These are phyloP conservation scores for Metschnikowia similis DNA, from an alignment of 805 yeast genomes.

Conservation along the genomic window DNA sequence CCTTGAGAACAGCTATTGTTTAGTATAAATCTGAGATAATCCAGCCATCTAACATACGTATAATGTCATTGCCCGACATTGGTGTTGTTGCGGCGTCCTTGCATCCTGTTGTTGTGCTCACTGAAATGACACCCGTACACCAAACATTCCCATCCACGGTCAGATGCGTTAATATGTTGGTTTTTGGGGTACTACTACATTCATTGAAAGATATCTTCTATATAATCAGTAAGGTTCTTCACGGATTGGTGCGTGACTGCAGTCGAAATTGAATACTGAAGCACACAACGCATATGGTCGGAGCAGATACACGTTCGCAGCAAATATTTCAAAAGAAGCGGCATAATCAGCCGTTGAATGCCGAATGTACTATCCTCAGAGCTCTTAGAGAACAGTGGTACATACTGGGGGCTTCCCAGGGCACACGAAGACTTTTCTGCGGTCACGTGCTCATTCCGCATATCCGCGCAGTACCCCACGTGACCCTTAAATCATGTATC, in stretches of 20 bases:
- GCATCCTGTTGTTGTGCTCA: background rate
- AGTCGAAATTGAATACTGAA: too few species aligned
- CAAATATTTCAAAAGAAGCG: too few species aligned
- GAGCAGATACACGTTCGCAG: too few species aligned
- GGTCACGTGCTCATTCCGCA: background rate
- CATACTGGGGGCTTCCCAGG: background rate
- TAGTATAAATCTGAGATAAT: background rate
- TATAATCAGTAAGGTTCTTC: too few species aligned
- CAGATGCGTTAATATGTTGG: too few species aligned
- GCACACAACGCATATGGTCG: too few species aligned
- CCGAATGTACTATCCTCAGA: background rate
- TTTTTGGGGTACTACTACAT: too few species aligned
- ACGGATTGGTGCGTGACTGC: background rate
- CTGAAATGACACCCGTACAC: background rate
- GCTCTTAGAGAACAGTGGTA: background rate
- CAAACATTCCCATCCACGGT: background rate
- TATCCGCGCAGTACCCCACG: background rate
- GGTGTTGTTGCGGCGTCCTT: background rate
- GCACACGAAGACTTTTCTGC: background rate
- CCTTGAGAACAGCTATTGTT: conserved; percentile 35
- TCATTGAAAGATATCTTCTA: too few species aligned
- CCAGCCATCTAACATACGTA: background rate
- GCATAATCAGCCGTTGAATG: background rate
- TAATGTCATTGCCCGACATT: conserved; percentile 1
- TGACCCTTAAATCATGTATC: background rate